Percentiles rank a stretch among this genome's conserved stretches.
These are phyloP conservation scores for Drosera spatulata DNA, from an alignment of 179 eudicot species.

Conservation along the genomic window DNA sequence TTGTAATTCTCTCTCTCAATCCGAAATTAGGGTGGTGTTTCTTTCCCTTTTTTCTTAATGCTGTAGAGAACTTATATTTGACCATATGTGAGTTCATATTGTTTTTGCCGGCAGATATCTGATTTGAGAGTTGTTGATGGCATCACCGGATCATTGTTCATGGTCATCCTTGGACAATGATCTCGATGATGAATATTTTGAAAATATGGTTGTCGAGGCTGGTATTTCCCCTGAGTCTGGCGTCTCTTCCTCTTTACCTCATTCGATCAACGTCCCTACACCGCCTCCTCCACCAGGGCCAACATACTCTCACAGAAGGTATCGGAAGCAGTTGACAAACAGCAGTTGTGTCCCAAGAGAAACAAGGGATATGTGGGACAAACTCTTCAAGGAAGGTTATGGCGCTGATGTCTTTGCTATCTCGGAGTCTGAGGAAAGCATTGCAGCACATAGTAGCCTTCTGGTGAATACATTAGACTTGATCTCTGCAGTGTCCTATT, in stretches of 20 bases:
- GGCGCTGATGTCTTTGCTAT: conserved; percentile 57
- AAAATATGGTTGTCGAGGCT: conserved; percentile 19
- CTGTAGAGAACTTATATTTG: no score
- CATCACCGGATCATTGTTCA: conserved; percentile 21
- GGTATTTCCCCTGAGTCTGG: conserved; percentile 10
- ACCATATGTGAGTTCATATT: neutral
- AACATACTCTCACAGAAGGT: conserved; percentile 4
- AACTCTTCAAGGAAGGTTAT: conserved; percentile 47
- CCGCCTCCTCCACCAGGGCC: conserved; percentile 54
- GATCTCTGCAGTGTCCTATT: neutral
- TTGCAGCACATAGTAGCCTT: conserved; percentile 61
- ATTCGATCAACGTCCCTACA: conserved; percentile 22
- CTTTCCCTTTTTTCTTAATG: no score
- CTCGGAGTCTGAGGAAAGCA: conserved; percentile 21
- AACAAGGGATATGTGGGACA: conserved; percentile 52
- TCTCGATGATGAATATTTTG: conserved; percentile 17
- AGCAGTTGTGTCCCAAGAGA: conserved; percentile 32
- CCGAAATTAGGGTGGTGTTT: no score
- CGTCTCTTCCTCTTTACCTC: conserved; percentile 7
- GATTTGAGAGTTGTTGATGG: conserved; percentile 17
- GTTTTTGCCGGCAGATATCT: neutral
- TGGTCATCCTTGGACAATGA: conserved; percentile 19
- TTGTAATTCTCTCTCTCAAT: no score
- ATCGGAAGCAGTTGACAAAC: conserved; percentile 7
- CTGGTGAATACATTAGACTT: conserved; percentile 35